phyloP scores from a whole-genome alignment of 164 flowering plant species.

The Malania oleifera region DNA sequence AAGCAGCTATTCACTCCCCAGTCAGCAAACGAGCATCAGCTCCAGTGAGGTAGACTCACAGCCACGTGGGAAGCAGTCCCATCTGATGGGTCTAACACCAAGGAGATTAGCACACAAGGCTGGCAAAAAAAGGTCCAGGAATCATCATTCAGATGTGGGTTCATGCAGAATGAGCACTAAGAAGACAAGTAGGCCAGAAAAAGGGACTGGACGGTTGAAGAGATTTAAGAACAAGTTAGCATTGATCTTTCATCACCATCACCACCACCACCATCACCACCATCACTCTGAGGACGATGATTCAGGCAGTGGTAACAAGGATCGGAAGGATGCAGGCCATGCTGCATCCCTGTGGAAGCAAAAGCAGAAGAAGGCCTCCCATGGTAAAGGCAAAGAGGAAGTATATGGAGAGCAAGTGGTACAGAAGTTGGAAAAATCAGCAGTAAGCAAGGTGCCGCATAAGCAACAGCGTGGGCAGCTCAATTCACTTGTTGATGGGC shows the following conservation, averaged over 20 bases:
- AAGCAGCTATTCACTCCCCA: neutral
- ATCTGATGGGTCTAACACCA: neutral
- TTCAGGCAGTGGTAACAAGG: neutral
- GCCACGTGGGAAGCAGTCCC: slow-evolving; percentile 4
- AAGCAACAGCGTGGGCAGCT: slow-evolving; percentile 25
- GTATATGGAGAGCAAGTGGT: slow-evolving; percentile 6
- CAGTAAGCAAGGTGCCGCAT: slow-evolving; percentile 9
- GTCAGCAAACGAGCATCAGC: neutral
- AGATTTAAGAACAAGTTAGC: slow-evolving; percentile 52
- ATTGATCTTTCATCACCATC: slow-evolving; percentile 58
- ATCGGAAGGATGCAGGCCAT: neutral
- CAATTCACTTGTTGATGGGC: slow-evolving; percentile 29
- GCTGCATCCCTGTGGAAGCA: slow-evolving; percentile 15
- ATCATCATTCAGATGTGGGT: neutral
- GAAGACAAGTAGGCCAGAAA: neutral
- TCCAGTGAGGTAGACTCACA: slow-evolving; percentile 4
- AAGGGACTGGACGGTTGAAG: slow-evolving; percentile 29
- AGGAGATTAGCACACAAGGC: neutral
- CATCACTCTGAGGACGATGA: slow-evolving; percentile 13
- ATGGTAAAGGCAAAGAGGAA: slow-evolving; percentile 13
- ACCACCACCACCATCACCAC: slow-evolving; percentile 57
- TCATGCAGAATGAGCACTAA: slow-evolving; percentile 3
- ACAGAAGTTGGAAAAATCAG: slow-evolving; percentile 9
- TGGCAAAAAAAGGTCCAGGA: neutral
- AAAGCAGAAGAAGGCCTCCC: slow-evolving; percentile 14